Percentiles rank a stretch among this genome's conserved stretches.
These are phyloP conservation scores for Sclerotinia subarctica DNA, from an alignment of 2,329 filamentous ascomycete species.

Conservation along the genomic window DNA sequence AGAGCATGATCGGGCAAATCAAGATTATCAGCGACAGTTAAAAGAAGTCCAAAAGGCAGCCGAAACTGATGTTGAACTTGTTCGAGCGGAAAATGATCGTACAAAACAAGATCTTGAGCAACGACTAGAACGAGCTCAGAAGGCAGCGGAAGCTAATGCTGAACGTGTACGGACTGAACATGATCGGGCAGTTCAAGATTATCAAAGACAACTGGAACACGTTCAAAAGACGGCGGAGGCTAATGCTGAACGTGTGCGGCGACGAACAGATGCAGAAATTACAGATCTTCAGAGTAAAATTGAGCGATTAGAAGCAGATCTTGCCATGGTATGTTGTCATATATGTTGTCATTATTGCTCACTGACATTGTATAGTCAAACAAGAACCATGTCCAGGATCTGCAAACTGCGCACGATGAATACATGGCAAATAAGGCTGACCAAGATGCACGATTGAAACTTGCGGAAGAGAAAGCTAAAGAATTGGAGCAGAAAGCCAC, in stretches of 20 bases:
- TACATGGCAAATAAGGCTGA: conserved; percentile 43
- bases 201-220: conserved; percentile 47
- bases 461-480: conserved; percentile 47
- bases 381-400: conserved; percentile 58
- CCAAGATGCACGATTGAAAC: conserved; percentile 30
- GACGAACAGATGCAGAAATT: conserved; percentile 56
- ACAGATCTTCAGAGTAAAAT: conserved; percentile 61
- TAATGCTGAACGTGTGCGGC: conserved; percentile 49
- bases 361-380: conserved; percentile 47
- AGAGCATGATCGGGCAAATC: conserved; percentile 37
- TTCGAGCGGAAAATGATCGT: conserved; percentile 40
- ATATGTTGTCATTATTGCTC: neutral
- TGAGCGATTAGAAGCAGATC: conserved; percentile 58
- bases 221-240: conserved; percentile 48
- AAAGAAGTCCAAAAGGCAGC: conserved; percentile 47
- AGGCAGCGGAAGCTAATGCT: conserved; percentile 47
- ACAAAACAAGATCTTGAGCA: conserved; percentile 40
- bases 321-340: conserved; percentile 51
- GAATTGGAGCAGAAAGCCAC: conserved; percentile 32
- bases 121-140: conserved; percentile 48
- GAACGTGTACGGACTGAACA: conserved; percentile 46
- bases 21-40: conserved; percentile 43
- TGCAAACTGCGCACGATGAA: conserved; percentile 54
- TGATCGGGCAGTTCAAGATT: conserved; percentile 33
- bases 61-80: conserved; percentile 49